Evolutionary conservation across 2,329 filamentous ascomycete genomes (phyloP).

Genomic region (Trematosphaeria pertusa): DNA sequence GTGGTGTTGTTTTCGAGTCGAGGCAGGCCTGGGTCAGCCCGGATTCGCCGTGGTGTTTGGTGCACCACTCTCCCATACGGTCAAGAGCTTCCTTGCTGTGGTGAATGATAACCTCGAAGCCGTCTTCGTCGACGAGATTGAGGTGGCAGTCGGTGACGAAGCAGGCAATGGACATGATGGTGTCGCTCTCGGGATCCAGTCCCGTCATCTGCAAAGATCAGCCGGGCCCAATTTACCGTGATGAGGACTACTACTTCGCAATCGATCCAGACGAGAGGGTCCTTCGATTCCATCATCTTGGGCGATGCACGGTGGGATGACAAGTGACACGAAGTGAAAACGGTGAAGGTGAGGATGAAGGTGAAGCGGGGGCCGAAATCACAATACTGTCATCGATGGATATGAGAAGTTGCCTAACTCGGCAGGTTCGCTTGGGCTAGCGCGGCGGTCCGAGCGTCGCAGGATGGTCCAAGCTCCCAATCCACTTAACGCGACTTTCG

Average conservation of each 20-base stretch:
- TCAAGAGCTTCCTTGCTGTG: conserved; percentile 73
- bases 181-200: conserved; percentile 77
- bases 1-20: conserved; percentile 73
- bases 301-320: neutral
- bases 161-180: conserved; percentile 91
- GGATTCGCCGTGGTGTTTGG: conserved; percentile 76
- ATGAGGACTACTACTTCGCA: too few species aligned
- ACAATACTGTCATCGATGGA: too few species aligned
- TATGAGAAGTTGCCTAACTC: too few species aligned
- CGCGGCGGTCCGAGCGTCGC: neutral
- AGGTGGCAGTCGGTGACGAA: conserved; percentile 86
- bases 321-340: conserved; percentile 1
- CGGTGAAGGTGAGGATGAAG: too few species aligned
- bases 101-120: conserved; percentile 82
- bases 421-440: too few species aligned
- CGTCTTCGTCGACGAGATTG: conserved; percentile 74
- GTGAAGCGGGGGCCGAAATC: too few species aligned
- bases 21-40: conserved; percentile 81
- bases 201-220: conserved; percentile 81
- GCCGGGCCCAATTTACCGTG: too few species aligned
- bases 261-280: conserved; percentile 87
- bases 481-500: conserved; percentile 17
- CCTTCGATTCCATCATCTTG: conserved; percentile 57
- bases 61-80: conserved; percentile 90
- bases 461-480: conserved; percentile 15